Percentiles rank a stretch among this genome's conserved stretches.
Evolutionary conservation across 192 early-diverging fungal genomes (phyloP).

Genomic region (Coemansia erecta): DNA sequence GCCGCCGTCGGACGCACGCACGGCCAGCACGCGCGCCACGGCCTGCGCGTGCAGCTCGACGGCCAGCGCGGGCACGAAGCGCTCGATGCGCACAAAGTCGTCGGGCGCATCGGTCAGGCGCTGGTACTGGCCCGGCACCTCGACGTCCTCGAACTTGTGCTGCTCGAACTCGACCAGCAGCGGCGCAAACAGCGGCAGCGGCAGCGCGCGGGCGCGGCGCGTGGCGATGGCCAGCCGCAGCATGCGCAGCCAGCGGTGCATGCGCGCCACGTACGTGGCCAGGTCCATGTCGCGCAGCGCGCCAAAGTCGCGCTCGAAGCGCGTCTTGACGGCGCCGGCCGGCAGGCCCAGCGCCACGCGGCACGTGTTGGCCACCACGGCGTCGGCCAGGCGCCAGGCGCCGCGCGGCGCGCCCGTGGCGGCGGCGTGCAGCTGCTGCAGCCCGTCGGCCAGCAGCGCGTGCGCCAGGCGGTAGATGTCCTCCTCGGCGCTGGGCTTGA

Average conservation of each 20-base stretch:
- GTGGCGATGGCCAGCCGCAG: conserved; percentile 83
- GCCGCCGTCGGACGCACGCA: conserved; percentile 90
- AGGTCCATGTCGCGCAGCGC: conserved; percentile 75
- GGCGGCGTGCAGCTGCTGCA: conserved; percentile 61
- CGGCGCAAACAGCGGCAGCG: conserved; percentile 84
- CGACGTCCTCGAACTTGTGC: conserved; percentile 98
- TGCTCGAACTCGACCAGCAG: conserved; percentile 98
- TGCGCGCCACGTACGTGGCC: conserved; percentile 75
- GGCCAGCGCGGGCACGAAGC: conserved; percentile 91
- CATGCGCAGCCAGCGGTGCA: conserved; percentile 92
- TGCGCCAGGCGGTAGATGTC: conserved; percentile 96
- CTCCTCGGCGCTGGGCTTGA: conserved; percentile 94
- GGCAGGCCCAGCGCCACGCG: conserved; percentile 88
- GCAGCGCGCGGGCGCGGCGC: conserved; percentile 77
- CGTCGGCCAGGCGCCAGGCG: conserved; percentile 25
- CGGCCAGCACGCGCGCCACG: conserved; percentile 75
- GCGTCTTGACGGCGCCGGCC: conserved; percentile 60
- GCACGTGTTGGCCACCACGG: conserved; percentile 64
- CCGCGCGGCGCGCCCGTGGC: conserved; percentile 25
- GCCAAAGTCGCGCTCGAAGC: conserved; percentile 94
- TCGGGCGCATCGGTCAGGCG: conserved; percentile 76
- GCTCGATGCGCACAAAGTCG: conserved; percentile 93
- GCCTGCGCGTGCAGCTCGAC: conserved; percentile 72
- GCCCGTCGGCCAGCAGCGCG: conserved; percentile 85
- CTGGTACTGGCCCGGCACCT: conserved; percentile 97